Percentiles rank a stretch among this genome's conserved stretches.
These are phyloP conservation scores for Coleophoma eucalyptorum DNA, from an alignment of 2,329 filamentous ascomycete genomes.

Conservation along the genomic window DNA sequence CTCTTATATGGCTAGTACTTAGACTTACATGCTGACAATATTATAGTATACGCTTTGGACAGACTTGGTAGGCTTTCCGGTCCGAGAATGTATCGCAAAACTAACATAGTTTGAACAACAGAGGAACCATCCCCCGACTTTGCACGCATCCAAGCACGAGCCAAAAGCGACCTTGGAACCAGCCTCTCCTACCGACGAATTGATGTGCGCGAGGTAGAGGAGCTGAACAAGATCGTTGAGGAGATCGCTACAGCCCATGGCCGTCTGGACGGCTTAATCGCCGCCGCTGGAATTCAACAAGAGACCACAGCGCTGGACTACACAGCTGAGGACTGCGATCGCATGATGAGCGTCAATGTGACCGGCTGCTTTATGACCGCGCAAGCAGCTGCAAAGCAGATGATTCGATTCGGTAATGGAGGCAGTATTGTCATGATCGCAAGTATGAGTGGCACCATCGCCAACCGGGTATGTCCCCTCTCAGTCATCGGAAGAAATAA, in stretches of 20 bases:
- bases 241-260: slow-evolving; percentile 67
- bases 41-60: slow-evolving; percentile 37
- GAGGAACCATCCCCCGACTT: slow-evolving; percentile 52
- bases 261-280: slow-evolving; percentile 74
- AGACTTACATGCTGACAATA: background rate
- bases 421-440: slow-evolving; percentile 65
- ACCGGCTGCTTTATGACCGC: slow-evolving; percentile 85
- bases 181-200: slow-evolving; percentile 67
- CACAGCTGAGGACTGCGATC: slow-evolving; percentile 67
- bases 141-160: slow-evolving; percentile 46
- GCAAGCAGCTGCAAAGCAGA: slow-evolving; percentile 80
- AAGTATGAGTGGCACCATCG: slow-evolving; percentile 67
- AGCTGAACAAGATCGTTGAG: slow-evolving; percentile 63
- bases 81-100: background rate
- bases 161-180: slow-evolving; percentile 44
- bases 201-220: slow-evolving; percentile 70
- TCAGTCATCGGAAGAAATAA: background rate
- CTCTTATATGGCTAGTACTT: background rate
- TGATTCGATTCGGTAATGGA: slow-evolving; percentile 52
- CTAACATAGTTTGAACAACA: background rate
- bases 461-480: slow-evolving; percentile 54
- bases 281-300: slow-evolving; percentile 70
- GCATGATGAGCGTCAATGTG: slow-evolving; percentile 81
- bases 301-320: slow-evolving; percentile 83
- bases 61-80: slow-evolving; percentile 20